Conservation (phyloP, 495 filamentous ascomycete genomes). For the Neurospora sp. region DNA sequence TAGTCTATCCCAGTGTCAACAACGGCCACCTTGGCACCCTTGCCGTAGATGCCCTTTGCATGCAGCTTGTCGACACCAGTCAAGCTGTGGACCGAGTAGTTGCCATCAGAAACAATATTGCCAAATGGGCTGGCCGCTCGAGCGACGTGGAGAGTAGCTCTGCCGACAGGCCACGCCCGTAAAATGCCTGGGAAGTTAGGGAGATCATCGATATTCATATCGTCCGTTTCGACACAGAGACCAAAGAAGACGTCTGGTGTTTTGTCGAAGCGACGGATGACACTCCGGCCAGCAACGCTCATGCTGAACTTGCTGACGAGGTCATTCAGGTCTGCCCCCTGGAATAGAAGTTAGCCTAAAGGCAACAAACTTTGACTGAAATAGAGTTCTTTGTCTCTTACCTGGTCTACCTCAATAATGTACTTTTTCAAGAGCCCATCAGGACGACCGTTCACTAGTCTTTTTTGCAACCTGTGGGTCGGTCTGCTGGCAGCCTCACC, state of each 20-base stretch:
- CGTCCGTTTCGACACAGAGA: conserved; percentile 18
- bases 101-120: conserved; percentile 11
- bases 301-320: conserved; percentile 2
- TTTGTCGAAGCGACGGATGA: conserved; percentile 21
- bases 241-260: conserved; percentile 23
- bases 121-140: conserved; percentile 5
- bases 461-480: neutral
- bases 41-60: conserved; percentile 18
- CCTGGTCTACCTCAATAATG: conserved; percentile 9
- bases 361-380: neutral
- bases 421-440: conserved; percentile 4
- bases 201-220: conserved; percentile 12
- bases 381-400: neutral
- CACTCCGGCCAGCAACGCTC: neutral
- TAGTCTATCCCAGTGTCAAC: conserved; percentile 40
- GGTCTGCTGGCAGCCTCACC: neutral
- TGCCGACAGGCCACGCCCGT: conserved; percentile 19
- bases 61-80: conserved; percentile 26
- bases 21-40: conserved; percentile 19
- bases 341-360: neutral
- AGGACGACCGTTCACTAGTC: neutral
- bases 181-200: conserved; percentile 12
- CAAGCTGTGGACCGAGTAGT: conserved; percentile 21
- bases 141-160: conserved; percentile 9
- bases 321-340: conserved; percentile 3